These are phyloP conservation scores for Pyronema domesticum DNA, from an alignment of 495 filamentous ascomycete species.

Conservation along the genomic window DNA sequence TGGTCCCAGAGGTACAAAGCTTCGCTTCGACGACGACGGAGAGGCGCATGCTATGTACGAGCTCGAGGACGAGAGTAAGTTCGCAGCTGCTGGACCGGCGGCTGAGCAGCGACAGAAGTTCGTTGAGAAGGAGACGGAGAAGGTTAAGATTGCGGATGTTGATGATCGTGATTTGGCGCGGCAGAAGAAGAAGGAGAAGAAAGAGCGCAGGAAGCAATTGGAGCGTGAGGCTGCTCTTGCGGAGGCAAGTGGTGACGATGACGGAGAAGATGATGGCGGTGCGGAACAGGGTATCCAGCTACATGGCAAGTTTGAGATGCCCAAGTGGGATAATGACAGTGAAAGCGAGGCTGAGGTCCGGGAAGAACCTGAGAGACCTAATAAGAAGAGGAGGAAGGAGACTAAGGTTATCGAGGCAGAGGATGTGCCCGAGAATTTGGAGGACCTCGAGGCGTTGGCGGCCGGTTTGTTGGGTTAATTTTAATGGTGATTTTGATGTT, in stretches of 20 bases:
- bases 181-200: constrained; percentile 69
- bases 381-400: constrained; percentile 31
- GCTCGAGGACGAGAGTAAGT: constrained; percentile 64
- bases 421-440: constrained; percentile 61
- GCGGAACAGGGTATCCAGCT: constrained; percentile 3
- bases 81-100: constrained; percentile 53
- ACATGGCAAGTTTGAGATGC: constrained; percentile 25
- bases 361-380: constrained; percentile 11
- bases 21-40: constrained; percentile 88
- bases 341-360: constrained; percentile 24
- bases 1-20: constrained; percentile 63
- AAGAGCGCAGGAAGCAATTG: constrained; percentile 51
- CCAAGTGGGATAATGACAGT: constrained; percentile 23
- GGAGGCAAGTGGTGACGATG: constrained; percentile 23
- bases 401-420: constrained; percentile 37
- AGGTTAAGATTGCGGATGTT: constrained; percentile 59
- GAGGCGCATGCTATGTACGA: constrained; percentile 68
- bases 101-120: constrained; percentile 59
- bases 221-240: constrained; percentile 25
- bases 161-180: constrained; percentile 64
- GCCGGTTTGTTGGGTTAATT: constrained; percentile 51
- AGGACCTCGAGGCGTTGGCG: constrained; percentile 78
- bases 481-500: not conserved
- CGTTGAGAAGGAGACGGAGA: constrained; percentile 49
- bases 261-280: constrained; percentile 33